These are phyloP conservation scores for Rosa multiflora DNA, from an alignment of 306 rosid species.

Conservation along the genomic window DNA sequence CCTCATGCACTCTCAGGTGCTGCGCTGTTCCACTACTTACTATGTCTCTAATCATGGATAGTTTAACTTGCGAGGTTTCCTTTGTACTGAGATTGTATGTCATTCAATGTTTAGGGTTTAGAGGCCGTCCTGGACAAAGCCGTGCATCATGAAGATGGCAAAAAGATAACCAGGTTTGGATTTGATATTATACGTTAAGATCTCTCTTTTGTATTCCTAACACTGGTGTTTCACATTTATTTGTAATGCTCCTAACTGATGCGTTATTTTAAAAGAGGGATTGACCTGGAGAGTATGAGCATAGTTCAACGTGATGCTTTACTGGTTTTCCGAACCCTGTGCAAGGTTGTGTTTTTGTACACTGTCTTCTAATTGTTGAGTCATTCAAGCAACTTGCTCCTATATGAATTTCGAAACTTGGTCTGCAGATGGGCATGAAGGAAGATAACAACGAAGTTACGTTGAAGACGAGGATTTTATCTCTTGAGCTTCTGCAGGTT, in stretches of 20 bases:
- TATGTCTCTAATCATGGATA: background rate
- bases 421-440: conserved; percentile 96
- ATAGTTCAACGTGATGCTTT: conserved; percentile 86
- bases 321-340: conserved; percentile 92
- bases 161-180: conserved; percentile 86
- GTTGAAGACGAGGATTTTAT: conserved; percentile 83
- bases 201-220: conserved; percentile 15
- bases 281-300: conserved; percentile 95
- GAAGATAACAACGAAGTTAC: conserved; percentile 96
- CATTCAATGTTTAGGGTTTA: conserved; percentile 63
- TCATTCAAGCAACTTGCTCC: conserved; percentile 10
- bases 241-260: conserved; percentile 33
- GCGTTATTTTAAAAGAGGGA: conserved; percentile 62
- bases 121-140: conserved; percentile 99
- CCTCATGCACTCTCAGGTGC: background rate
- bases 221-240: conserved; percentile 4
- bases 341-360: conserved; percentile 75
- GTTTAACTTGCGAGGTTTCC: background rate
- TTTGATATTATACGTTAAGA: conserved; percentile 24
- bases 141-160: conserved; percentile 94
- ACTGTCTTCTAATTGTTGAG: conserved; percentile 24
- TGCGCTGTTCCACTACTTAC: conserved; percentile 8
- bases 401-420: conserved; percentile 26
- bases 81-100: background rate
- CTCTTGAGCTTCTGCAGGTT: conserved; percentile 99